phyloP scores from a whole-genome alignment of 192 early-diverging fungal species.

The Gryganskiella cystojenkinii region DNA sequence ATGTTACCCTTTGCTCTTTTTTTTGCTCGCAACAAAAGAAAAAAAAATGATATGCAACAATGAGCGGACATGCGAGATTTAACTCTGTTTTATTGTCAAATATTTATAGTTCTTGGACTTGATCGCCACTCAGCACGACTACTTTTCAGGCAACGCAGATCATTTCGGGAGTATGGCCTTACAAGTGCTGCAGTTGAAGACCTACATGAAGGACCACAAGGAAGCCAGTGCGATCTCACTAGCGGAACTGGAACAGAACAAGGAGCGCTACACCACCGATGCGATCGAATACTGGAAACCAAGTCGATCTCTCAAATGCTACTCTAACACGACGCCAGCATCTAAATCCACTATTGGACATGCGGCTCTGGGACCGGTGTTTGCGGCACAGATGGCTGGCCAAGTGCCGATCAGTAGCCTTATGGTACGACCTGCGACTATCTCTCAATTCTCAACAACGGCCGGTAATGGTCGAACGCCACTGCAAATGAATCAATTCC shows the following conservation, averaged over 20 bases:
- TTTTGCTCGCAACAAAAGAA: too few relatives aligned
- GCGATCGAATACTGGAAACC: constrained; percentile 52
- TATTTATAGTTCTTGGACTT: constrained; percentile 56
- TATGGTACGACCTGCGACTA: constrained; percentile 23
- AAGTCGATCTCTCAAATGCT: constrained; percentile 45
- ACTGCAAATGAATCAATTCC: constrained; percentile 16
- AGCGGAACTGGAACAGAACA: constrained; percentile 43
- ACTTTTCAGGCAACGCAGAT: constrained; percentile 46
- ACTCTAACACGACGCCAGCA: constrained; percentile 13
- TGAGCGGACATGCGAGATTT: neutral
- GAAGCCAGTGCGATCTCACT: constrained; percentile 20
- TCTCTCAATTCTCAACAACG: constrained; percentile 13
- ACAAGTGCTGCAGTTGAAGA: constrained; percentile 48
- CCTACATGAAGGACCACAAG: constrained; percentile 48
- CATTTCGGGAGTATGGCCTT: constrained; percentile 47
- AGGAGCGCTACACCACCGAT: constrained; percentile 40
- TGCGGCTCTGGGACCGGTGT: constrained; percentile 25
- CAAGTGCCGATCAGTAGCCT: constrained; percentile 17
- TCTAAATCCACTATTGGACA: constrained; percentile 24
- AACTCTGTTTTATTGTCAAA: neutral
- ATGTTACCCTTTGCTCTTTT: neutral
- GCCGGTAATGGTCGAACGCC: constrained; percentile 2
- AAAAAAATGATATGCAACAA: too few relatives aligned
- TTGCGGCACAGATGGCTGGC: constrained; percentile 38
- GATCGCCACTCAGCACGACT: constrained; percentile 48